Conservation (phyloP, 495 filamentous ascomycete species). For the Aspergillus nanangensis region DNA sequence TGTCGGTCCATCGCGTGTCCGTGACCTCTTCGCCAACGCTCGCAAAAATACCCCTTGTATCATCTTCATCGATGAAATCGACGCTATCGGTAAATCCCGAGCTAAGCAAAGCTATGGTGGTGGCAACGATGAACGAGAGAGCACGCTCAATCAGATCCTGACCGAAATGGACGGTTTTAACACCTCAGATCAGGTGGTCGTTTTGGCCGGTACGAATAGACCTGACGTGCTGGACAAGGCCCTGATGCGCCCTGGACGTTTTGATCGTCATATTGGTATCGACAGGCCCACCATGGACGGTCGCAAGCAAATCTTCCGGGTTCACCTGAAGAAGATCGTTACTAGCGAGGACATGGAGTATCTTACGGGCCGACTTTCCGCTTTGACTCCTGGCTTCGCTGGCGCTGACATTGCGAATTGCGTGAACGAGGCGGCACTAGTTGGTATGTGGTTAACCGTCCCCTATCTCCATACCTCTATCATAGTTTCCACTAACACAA, state of each 20-base stretch:
- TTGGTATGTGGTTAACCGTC: slow-evolving; percentile 60
- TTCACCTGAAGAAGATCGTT: slow-evolving; percentile 88
- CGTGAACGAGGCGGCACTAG: slow-evolving; percentile 93
- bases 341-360: slow-evolving; percentile 85
- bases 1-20: slow-evolving; percentile 90
- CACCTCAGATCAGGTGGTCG: slow-evolving; percentile 93
- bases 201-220: slow-evolving; percentile 95
- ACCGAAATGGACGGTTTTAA: slow-evolving; percentile 99
- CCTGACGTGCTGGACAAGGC: slow-evolving; percentile 93
- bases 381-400: slow-evolving; percentile 91
- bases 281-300: slow-evolving; percentile 96
- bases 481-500: slow-evolving; percentile 25
- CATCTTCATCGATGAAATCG: slow-evolving; percentile 99
- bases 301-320: slow-evolving; percentile 90
- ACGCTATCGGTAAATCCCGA: slow-evolving; percentile 91
- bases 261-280: slow-evolving; percentile 92
- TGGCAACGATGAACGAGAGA: slow-evolving; percentile 95
- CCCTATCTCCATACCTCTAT: not conserved
- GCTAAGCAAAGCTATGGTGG: slow-evolving; percentile 71
- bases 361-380: slow-evolving; percentile 79
- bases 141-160: slow-evolving; percentile 94
- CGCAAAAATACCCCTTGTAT: slow-evolving; percentile 96
- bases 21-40: slow-evolving; percentile 91
- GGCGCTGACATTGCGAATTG: slow-evolving; percentile 98
- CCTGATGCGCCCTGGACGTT: slow-evolving; percentile 92